phyloP scores from a whole-genome alignment of 2,329 filamentous ascomycete species.

The Sclerotinia subarctica region DNA sequence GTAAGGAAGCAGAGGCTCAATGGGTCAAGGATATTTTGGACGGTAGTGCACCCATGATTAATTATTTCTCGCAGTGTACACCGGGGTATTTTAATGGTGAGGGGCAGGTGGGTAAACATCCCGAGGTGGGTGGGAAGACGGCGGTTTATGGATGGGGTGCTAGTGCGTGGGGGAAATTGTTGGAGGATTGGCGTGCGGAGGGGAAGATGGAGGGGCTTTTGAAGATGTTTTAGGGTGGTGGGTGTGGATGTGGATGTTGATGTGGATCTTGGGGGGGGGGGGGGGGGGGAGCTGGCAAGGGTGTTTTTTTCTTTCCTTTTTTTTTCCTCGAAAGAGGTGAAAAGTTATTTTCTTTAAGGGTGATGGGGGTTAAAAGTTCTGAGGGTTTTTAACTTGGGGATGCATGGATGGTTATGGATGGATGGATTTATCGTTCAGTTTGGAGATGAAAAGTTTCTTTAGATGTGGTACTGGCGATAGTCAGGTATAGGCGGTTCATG shows the following conservation, averaged over 20 bases:
- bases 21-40: constrained; percentile 9
- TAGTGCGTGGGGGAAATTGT: constrained; percentile 16
- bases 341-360: too few species aligned
- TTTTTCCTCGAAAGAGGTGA: too few species aligned
- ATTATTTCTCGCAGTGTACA: constrained; percentile 6
- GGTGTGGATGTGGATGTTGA: not conserved
- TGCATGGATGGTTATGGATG: too few species aligned
- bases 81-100: constrained; percentile 19
- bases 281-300: too few species aligned
- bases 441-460: too few species aligned
- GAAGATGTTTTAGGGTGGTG: not conserved
- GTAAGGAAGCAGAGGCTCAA: not conserved
- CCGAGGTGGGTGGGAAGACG: not conserved
- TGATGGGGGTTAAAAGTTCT: too few species aligned
- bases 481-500: too few species aligned
- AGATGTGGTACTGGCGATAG: too few species aligned
- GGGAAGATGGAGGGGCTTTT: constrained; percentile 16
- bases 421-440: too few species aligned
- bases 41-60: constrained; percentile 1
- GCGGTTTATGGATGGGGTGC: constrained; percentile 9
- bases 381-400: too few species aligned
- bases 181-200: constrained; percentile 9
- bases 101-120: constrained; percentile 4
- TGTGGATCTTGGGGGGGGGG: too few species aligned
- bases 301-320: not conserved